Conservation (phyloP, 2,329 filamentous ascomycete species). For the Mollisia scopiformis region DNA sequence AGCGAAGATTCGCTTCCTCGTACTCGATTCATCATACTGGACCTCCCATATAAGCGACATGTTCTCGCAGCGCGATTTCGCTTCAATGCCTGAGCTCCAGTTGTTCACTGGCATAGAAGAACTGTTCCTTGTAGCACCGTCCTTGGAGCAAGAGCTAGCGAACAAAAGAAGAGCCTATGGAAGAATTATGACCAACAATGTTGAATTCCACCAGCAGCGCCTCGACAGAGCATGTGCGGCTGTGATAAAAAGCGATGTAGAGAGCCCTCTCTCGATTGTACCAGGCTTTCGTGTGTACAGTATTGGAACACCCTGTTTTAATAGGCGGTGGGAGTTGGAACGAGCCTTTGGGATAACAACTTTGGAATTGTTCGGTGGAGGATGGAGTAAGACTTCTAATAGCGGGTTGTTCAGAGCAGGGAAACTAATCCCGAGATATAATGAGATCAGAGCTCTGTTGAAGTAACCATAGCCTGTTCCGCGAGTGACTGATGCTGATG, state of each 20-base stretch:
- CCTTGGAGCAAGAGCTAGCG: background rate
- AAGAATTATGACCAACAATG: background rate
- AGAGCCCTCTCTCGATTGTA: background rate
- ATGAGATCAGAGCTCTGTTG: background rate
- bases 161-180: background rate
- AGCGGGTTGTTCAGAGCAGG: background rate
- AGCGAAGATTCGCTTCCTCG: background rate
- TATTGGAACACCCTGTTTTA: background rate
- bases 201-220: background rate
- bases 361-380: background rate
- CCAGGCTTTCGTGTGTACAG: background rate
- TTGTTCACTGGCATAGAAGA: background rate
- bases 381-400: background rate
- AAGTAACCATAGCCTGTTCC: background rate
- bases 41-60: background rate
- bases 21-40: background rate
- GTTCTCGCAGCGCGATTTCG: background rate
- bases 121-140: background rate
- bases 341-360: background rate
- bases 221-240: background rate
- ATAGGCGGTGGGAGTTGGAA: background rate
- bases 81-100: background rate
- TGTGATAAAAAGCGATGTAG: background rate
- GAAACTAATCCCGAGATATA: background rate
- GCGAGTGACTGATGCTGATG: too few relatives aligned